phyloP scores from a whole-genome alignment of 306 rosid species.

The Vicia villosa region DNA sequence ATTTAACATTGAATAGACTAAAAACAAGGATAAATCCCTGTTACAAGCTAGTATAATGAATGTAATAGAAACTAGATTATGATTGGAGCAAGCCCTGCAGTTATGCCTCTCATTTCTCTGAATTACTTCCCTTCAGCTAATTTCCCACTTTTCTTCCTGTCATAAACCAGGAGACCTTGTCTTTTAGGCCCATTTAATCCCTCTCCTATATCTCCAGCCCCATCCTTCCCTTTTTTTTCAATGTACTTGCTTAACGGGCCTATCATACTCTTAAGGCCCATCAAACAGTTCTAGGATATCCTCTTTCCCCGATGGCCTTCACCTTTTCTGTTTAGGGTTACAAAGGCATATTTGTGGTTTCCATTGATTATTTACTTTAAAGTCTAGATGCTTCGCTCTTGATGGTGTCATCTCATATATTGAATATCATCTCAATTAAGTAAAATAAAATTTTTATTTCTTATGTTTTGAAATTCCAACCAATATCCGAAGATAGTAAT shows the following conservation, averaged over 20 bases:
- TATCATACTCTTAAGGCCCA: neutral
- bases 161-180: neutral
- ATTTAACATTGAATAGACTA: neutral
- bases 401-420: constrained; percentile 4
- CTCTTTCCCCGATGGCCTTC: neutral
- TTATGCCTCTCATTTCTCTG: neutral
- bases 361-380: neutral
- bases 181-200: neutral
- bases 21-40: neutral
- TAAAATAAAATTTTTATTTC: constrained; percentile 3
- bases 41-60: neutral
- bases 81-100: neutral
- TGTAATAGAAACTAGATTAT: neutral
- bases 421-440: constrained; percentile 22
- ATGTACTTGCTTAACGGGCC: neutral
- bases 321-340: neutral
- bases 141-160: neutral
- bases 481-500: constrained; percentile 2
- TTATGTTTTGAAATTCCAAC: constrained; percentile 17
- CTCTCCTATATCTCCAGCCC: neutral
- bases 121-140: neutral
- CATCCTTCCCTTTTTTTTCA: neutral
- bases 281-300: neutral
- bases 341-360: constrained; percentile 7
- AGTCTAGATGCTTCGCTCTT: constrained; percentile 23